Percentiles rank a stretch among this genome's conserved stretches.
These are phyloP conservation scores for Ulmus americana DNA, from an alignment of 331 rosid genomes.

Conservation along the genomic window DNA sequence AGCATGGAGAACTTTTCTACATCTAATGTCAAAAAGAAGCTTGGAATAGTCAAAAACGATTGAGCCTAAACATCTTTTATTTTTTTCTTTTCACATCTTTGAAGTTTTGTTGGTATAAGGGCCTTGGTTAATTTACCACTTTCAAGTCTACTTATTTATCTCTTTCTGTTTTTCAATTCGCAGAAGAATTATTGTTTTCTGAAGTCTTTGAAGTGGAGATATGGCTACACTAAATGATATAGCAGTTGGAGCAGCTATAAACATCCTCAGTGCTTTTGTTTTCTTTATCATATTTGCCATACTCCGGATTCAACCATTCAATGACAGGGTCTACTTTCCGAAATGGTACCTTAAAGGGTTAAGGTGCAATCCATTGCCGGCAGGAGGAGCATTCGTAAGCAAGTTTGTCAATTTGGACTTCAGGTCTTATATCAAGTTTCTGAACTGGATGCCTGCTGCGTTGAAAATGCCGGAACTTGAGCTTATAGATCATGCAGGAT, in stretches of 20 bases:
- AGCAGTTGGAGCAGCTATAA: conserved; percentile 80
- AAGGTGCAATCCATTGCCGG: conserved; percentile 62
- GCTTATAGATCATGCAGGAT: conserved; percentile 80
- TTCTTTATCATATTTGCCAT: conserved; percentile 77
- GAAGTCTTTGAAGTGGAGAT: conserved; percentile 9
- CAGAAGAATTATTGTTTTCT: conserved; percentile 31
- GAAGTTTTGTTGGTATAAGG: not conserved
- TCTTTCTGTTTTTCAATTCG: conserved; percentile 6
- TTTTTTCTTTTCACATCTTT: not conserved
- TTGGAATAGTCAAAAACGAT: not conserved
- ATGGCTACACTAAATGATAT: conserved; percentile 85
- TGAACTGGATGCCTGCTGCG: conserved; percentile 94
- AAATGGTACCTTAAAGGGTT: conserved; percentile 93
- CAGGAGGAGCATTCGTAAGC: conserved; percentile 53
- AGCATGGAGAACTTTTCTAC: not conserved
- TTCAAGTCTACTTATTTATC: not conserved
- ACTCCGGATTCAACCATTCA: conserved; percentile 85
- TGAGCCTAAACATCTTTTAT: not conserved
- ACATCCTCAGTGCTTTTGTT: conserved; percentile 64
- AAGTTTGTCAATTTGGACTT: conserved; percentile 86
- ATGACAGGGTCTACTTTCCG: conserved; percentile 93
- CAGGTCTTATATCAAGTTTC: conserved; percentile 58
- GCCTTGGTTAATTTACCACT: not conserved
- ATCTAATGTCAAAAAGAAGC: not conserved
- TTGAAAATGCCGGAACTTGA: conserved; percentile 96